Base-by-base conservation (phyloP, 1,139 yeast species). In the Candida sojae region DNA sequence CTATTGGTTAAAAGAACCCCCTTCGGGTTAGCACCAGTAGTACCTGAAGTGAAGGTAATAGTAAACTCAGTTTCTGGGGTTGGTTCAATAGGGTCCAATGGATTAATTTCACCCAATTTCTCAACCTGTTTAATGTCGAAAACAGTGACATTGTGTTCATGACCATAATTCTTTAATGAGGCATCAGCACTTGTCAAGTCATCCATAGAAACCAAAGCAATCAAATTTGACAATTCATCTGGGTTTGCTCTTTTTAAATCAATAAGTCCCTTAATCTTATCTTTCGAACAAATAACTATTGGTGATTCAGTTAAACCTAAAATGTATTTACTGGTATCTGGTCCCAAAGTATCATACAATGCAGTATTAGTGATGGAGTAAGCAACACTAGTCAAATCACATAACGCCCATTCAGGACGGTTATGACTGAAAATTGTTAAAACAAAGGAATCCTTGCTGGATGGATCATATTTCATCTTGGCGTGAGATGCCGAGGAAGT, bases 1-100 rank as follows among this genome's bases (percentile, higher is more conserved):
- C 64, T 63, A 48, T 86, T 89, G 6, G 80, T 71, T 55, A 86
- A 67, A 32, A 80, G 78, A n/a, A 84, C 92, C 42, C 92, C 92
- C 63, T 86, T 86, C 13, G 92, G 92, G 48, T 73, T 64, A 9
- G 74, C 54, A 13, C 91, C 91, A 4, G 92, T 85, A 25, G 92
- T 84, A 32, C 92, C 92, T 6, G 91, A 84, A 11, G 96, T 88
- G 66, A 86, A 88, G 39, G 87, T 83, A 53, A 88, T 82, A 44
- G 92, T 84, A 56, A 82, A 80, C 13, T 76, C 53, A 34, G 84
- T 76, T 6, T 81, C 77, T 1, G 84, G 78, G 0, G 59, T 63
- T 12, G 91, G 88, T 6, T 81, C 79, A 35, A 68, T 64, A 44
- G 73, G 73, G 0, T 74, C 70, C 7, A 71, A 60, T 4, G 80